These are phyloP conservation scores for Aspergillus awamori DNA, from an alignment of 2,329 filamentous ascomycete genomes.

Conservation along the genomic window DNA sequence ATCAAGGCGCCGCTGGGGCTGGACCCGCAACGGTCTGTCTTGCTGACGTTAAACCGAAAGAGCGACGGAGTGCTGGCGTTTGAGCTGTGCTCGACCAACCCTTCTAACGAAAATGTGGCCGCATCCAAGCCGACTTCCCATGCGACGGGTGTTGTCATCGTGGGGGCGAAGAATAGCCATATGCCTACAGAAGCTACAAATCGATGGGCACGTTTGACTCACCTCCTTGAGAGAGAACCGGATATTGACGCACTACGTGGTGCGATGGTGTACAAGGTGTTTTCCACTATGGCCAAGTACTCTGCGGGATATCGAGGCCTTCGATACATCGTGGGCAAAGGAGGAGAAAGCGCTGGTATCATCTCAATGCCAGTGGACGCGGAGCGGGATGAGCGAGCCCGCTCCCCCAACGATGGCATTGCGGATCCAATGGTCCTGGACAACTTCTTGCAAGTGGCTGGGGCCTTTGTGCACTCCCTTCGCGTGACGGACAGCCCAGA, in stretches of 20 bases:
- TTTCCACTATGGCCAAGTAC: neutral
- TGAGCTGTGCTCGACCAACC: neutral
- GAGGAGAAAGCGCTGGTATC: neutral
- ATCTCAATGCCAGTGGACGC: neutral
- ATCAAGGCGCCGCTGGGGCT: neutral
- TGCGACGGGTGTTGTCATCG: neutral
- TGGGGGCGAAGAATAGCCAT: neutral
- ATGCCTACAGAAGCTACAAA: too few relatives aligned
- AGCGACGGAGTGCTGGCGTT: neutral
- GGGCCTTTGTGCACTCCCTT: neutral
- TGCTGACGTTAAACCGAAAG: neutral
- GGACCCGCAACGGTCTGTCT: neutral
- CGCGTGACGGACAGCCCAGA: neutral
- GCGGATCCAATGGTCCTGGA: neutral
- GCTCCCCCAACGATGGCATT: neutral
- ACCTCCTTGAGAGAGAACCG: neutral
- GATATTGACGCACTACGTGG: neutral
- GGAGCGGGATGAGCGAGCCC: neutral
- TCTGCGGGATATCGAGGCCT: neutral
- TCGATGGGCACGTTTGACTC: neutral
- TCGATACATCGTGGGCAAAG: neutral
- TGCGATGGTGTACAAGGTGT: neutral
- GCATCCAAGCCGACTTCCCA: neutral
- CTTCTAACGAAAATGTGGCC: neutral
- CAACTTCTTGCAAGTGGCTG: neutral